Evolutionary conservation across 495 filamentous ascomycete genomes (phyloP).

Genomic region (Lophiotrema nucula): DNA sequence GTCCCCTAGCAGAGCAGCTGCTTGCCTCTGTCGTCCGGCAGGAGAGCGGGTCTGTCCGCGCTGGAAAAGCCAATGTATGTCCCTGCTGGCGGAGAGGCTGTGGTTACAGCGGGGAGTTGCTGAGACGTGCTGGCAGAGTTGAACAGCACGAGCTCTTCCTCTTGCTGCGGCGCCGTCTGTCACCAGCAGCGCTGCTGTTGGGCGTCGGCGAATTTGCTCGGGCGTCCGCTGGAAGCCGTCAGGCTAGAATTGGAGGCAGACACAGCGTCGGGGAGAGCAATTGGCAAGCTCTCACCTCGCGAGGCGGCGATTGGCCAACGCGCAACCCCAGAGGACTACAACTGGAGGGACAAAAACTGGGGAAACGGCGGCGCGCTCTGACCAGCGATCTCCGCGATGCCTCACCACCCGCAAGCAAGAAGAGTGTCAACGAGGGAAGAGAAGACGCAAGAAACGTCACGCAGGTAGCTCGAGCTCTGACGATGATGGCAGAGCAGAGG

Average conservation of each 20-base stretch:
- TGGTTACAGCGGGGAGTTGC: not conserved
- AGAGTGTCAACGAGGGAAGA: not conserved
- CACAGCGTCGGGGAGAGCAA: constrained; percentile 30
- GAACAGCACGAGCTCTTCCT: not conserved
- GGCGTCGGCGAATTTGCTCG: constrained; percentile 19
- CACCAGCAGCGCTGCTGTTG: constrained; percentile 8
- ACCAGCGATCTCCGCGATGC: constrained; percentile 23
- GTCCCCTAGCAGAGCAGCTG: no score
- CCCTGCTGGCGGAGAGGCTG: no score
- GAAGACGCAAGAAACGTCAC: constrained; percentile 1
- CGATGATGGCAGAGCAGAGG: constrained; percentile 19
- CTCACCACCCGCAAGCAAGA: not conserved
- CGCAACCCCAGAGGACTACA: constrained; percentile 13
- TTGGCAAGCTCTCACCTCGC: constrained; percentile 26
- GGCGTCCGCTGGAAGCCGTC: constrained; percentile 18
- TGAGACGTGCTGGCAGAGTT: not conserved
- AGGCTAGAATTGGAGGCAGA: constrained; percentile 20
- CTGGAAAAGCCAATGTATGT: no score
- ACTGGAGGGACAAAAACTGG: constrained; percentile 27
- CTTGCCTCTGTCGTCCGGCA: no score
- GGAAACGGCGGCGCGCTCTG: constrained; percentile 21
- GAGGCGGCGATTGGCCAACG: constrained; percentile 24
- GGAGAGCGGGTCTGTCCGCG: not conserved
- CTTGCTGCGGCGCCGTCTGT: constrained; percentile 6
- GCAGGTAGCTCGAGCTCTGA: constrained; percentile 4